Percentiles rank a stretch among this genome's conserved stretches.
These are phyloP conservation scores for Coemansia sp. DNA, from an alignment of 192 early-diverging fungal genomes.

Conservation along the genomic window DNA sequence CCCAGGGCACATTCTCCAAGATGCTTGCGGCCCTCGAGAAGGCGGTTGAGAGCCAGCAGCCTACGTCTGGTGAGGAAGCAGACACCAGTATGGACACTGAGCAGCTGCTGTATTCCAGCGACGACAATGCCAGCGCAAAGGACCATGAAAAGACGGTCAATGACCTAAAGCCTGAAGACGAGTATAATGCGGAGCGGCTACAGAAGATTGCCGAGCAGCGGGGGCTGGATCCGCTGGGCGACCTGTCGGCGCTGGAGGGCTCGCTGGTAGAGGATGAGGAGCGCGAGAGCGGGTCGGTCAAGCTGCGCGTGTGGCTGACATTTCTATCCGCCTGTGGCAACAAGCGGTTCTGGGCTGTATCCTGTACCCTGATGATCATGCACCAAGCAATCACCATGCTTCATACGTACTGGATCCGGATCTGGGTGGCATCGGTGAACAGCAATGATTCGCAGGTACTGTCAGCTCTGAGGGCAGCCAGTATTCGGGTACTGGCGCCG, in stretches of 20 bases:
- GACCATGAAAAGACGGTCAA: not conserved
- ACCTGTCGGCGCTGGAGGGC: constrained; percentile 14
- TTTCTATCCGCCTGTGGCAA: constrained; percentile 71
- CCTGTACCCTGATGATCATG: constrained; percentile 23
- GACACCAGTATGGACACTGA: not conserved
- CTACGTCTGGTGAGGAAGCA: too few species aligned
- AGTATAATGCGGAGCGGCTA: constrained; percentile 10
- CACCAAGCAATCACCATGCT: constrained; percentile 45
- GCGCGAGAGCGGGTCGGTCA: constrained; percentile 73
- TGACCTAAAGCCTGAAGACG: constrained; percentile 28
- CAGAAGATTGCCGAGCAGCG: constrained; percentile 3
- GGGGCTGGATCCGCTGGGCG: not conserved
- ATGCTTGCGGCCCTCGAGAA: too few species aligned
- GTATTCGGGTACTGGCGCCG: not conserved
- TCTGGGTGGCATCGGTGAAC: constrained; percentile 48
- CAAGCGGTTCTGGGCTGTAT: constrained; percentile 52
- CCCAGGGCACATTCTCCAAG: constrained; percentile 2
- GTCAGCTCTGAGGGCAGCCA: not conserved
- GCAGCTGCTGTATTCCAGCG: too few species aligned
- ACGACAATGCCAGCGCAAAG: not conserved
- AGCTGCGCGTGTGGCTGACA: constrained; percentile 63
- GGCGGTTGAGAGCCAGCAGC: too few species aligned
- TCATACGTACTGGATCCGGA: constrained; percentile 62
- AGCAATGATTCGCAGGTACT: not conserved
- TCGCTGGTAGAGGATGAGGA: constrained; percentile 80